Evolutionary conservation across 2,329 filamentous ascomycete species (phyloP).

Genomic region (Phaeophleospora eucalypticola): DNA sequence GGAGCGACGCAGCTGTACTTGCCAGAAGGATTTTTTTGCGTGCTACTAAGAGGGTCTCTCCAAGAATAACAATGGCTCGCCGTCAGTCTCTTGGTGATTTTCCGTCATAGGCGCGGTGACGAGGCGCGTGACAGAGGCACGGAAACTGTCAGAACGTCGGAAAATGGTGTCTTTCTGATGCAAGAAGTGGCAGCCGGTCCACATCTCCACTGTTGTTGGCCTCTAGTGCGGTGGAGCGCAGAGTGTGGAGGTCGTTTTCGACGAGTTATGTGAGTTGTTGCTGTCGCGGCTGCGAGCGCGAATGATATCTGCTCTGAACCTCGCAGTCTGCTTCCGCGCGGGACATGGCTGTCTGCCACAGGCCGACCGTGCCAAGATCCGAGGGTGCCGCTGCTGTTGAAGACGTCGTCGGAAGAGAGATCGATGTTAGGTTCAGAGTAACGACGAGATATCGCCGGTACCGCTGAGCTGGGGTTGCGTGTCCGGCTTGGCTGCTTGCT

Average conservation of each 20-base stretch:
- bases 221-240: constrained; percentile 8
- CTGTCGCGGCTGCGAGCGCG: background rate
- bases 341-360: background rate
- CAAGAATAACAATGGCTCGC: constrained; percentile 4
- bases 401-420: background rate
- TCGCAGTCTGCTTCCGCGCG: background rate
- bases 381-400: background rate
- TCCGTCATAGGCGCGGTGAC: constrained; percentile 15
- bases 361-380: background rate
- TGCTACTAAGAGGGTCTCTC: background rate
- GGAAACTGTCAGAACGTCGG: constrained; percentile 15
- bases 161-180: constrained; percentile 13
- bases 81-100: constrained; percentile 12
- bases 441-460: background rate
- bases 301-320: background rate
- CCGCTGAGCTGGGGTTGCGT: background rate
- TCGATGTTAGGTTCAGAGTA: background rate
- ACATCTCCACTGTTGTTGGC: constrained; percentile 13
- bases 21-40: background rate
- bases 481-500: background rate
- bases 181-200: constrained; percentile 17
- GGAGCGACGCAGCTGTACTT: background rate
- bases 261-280: background rate
- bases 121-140: constrained; percentile 16
- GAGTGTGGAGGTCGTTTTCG: constrained; percentile 2